Conservation (phyloP, 1,284 basidiomycete species). For the Ceratobasidium sp. region DNA sequence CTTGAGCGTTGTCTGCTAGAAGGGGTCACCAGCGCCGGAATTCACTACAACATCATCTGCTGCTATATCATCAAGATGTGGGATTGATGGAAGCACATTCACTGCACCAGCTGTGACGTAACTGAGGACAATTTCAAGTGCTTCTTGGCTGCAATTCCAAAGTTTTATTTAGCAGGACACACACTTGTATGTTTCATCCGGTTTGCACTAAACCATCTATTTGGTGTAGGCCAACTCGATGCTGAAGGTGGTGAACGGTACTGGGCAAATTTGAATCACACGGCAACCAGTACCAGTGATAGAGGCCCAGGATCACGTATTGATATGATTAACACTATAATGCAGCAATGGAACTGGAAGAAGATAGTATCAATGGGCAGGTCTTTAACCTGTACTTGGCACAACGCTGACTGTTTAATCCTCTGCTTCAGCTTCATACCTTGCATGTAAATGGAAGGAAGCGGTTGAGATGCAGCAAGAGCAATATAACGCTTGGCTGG, state of each 20-base stretch:
- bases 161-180: conserved; percentile 24
- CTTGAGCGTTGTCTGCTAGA: not conserved
- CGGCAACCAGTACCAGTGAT: not conserved
- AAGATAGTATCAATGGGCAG: not conserved
- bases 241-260: conserved; percentile 12
- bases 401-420: not conserved
- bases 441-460: not conserved
- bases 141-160: conserved; percentile 13
- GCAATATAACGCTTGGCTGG: too few relatives aligned
- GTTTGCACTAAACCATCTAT: conserved; percentile 10
- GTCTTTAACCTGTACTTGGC: not conserved
- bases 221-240: conserved; percentile 4
- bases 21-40: not conserved
- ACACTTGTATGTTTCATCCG: not conserved
- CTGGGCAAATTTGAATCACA: conserved; percentile 22
- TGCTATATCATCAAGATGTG: not conserved
- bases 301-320: not conserved
- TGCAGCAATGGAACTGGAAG: conserved; percentile 13
- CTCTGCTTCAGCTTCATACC: not conserved
- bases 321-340: conserved; percentile 5
- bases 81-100: not conserved
- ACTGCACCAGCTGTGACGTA: not conserved
- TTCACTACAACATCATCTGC: conserved; percentile 27
- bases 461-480: not conserved
- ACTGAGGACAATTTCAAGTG: not conserved